A percentile compares a stretch with the other conserved stretches of the same genome.
Evolutionary conservation across 352 stramenopile species (phyloP).

Genomic region (Thraustochytrium sp.): DNA sequence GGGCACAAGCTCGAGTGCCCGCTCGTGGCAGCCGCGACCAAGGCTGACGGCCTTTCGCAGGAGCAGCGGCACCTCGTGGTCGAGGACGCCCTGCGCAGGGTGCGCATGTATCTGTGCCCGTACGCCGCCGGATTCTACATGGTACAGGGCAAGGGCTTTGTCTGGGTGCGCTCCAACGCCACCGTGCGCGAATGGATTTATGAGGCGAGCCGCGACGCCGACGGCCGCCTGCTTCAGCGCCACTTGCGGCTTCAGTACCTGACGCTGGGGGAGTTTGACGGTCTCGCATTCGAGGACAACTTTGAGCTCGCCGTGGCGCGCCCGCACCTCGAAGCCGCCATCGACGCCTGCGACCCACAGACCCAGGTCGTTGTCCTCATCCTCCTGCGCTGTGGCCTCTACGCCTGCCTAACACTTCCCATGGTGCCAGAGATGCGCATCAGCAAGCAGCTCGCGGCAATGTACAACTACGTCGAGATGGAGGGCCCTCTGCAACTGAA

Average conservation of each 20-base stretch:
- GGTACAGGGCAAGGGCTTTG: constrained; percentile 32
- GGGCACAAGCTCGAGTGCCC: constrained; percentile 44
- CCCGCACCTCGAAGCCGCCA: constrained; percentile 1
- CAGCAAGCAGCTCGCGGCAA: constrained; percentile 21
- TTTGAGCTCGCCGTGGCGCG: constrained; percentile 35
- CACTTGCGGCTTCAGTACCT: constrained; percentile 42
- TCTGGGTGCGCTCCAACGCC: constrained; percentile 31
- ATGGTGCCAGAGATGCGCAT: constrained; percentile 29
- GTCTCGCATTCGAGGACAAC: constrained; percentile 43
- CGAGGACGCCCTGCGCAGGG: constrained; percentile 32
- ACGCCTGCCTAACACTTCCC: constrained; percentile 29
- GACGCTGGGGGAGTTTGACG: constrained; percentile 43
- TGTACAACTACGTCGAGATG: constrained; percentile 45
- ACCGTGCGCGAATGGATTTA: constrained; percentile 34
- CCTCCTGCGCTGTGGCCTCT: constrained; percentile 30
- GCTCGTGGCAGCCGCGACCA: neutral
- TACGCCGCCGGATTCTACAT: constrained; percentile 35
- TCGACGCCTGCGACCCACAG: constrained; percentile 39
- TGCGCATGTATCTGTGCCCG: constrained; percentile 42
- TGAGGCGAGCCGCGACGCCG: neutral
- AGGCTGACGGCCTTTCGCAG: neutral
- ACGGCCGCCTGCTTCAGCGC: constrained; percentile 1
- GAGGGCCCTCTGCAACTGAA: constrained; percentile 28
- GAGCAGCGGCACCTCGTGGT: constrained; percentile 11
- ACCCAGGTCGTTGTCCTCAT: constrained; percentile 29